Conservation (phyloP, 495 filamentous ascomycete genomes). For the Neurospora sp. region DNA sequence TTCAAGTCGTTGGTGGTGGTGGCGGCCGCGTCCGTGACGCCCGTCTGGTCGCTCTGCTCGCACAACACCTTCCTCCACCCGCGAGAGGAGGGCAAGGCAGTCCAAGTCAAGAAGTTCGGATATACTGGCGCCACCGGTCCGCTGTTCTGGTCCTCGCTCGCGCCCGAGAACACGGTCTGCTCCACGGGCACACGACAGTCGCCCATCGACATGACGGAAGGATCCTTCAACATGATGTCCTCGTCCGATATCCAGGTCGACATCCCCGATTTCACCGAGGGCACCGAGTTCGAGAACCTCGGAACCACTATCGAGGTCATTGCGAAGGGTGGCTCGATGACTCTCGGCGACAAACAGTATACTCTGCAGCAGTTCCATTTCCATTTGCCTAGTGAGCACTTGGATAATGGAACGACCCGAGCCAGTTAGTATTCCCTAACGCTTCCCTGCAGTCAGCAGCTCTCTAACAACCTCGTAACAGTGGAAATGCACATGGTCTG, state of each 20-base stretch:
- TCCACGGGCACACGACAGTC: conserved; percentile 48
- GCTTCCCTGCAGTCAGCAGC: background rate
- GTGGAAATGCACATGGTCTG: conserved; percentile 64
- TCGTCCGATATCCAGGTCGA: conserved; percentile 23
- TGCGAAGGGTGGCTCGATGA: conserved; percentile 28
- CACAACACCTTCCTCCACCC: conserved; percentile 24
- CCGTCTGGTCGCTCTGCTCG: conserved; percentile 18
- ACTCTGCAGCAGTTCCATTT: conserved; percentile 58
- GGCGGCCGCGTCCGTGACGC: conserved; percentile 15
- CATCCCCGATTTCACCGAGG: conserved; percentile 25
- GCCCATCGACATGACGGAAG: conserved; percentile 45
- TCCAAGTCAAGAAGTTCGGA: conserved; percentile 28
- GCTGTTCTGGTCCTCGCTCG: conserved; percentile 47
- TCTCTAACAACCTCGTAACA: conserved; percentile 14
- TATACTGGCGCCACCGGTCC: conserved; percentile 44
- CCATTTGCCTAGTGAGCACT: conserved; percentile 60
- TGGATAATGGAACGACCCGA: conserved; percentile 35
- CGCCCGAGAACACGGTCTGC: conserved; percentile 36
- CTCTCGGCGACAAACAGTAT: conserved; percentile 36
- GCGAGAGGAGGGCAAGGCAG: conserved; percentile 24
- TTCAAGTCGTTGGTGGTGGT: background rate
- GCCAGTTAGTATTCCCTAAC: conserved; percentile 23
- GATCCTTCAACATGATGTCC: conserved; percentile 32
- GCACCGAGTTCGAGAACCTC: conserved; percentile 47
- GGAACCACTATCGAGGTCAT: conserved; percentile 50